Percentiles rank a stretch among this genome's conserved stretches.
Evolutionary conservation across 768 basidiomycete species (phyloP).

Genomic region (Boletus subcaerulescens): DNA sequence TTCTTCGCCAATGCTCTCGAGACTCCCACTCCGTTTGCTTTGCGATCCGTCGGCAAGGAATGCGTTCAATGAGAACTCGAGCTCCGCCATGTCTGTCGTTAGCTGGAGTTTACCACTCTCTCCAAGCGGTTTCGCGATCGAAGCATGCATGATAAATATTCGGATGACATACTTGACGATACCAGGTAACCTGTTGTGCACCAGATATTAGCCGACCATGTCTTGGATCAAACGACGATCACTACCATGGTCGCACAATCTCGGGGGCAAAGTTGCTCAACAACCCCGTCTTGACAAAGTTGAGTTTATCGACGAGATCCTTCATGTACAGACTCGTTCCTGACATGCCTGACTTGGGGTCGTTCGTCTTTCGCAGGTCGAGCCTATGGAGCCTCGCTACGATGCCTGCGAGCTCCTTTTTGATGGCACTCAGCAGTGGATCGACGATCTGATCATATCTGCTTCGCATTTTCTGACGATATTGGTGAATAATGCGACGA

Average conservation of each 20-base stretch:
- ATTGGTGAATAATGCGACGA: slow-evolving; percentile 1
- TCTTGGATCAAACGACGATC: background rate
- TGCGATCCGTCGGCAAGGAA: slow-evolving; percentile 63
- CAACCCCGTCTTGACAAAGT: slow-evolving; percentile 79
- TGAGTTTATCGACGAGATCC: slow-evolving; percentile 71
- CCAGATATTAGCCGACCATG: background rate
- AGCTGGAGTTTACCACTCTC: slow-evolving; percentile 94
- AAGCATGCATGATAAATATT: slow-evolving; percentile 82
- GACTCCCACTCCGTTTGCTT: slow-evolving; percentile 58
- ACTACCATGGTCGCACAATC: slow-evolving; percentile 70
- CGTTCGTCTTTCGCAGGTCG: slow-evolving; percentile 71
- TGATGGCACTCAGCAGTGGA: slow-evolving; percentile 64
- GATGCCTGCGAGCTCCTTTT: slow-evolving; percentile 76
- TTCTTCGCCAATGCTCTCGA: slow-evolving; percentile 81
- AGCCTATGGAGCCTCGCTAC: slow-evolving; percentile 82
- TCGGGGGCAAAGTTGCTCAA: slow-evolving; percentile 75
- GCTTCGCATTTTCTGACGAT: slow-evolving; percentile 21
- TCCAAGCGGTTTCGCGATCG: slow-evolving; percentile 85
- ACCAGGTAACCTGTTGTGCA: slow-evolving; percentile 47
- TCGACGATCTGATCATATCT: slow-evolving; percentile 58
- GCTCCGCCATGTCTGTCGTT: slow-evolving; percentile 93
- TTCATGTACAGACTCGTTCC: slow-evolving; percentile 82
- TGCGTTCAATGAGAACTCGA: slow-evolving; percentile 87
- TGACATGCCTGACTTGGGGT: slow-evolving; percentile 53
- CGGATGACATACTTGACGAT: slow-evolving; percentile 79